Percentiles rank a stretch among this genome's conserved stretches.
Conservation (phyloP, 805 yeast species). For the Priceomyces melissophilus region DNA sequence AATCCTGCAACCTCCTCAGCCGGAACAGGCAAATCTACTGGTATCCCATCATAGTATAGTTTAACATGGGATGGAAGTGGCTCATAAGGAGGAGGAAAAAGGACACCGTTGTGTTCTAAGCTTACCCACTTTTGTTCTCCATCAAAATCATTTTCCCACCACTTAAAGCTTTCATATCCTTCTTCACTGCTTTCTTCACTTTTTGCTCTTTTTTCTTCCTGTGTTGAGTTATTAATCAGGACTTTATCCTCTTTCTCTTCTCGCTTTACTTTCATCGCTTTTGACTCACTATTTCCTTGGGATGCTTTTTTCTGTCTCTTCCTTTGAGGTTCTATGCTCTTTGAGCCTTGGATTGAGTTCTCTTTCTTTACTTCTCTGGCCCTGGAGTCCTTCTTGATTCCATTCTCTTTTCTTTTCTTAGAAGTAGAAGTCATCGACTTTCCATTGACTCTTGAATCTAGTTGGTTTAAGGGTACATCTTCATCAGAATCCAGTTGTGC, state of each 20-base stretch:
- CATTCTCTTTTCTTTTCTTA: not conserved
- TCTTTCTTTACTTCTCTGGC: not conserved
- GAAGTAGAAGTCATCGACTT: constrained; percentile 1
- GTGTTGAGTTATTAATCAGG: not conserved
- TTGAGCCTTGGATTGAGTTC: constrained; percentile 3
- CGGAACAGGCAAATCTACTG: constrained; percentile 67
- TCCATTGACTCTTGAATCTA: constrained; percentile 1
- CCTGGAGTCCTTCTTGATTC: constrained; percentile 3
- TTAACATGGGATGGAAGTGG: constrained; percentile 78
- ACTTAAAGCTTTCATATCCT: constrained; percentile 71
- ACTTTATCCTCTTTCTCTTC: constrained; percentile 3
- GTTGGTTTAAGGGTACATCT: constrained; percentile 9
- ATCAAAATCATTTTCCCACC: constrained; percentile 74
- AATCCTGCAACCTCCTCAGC: constrained; percentile 98
- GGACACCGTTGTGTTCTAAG: constrained; percentile 83
- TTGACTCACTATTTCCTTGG: constrained; percentile 3
- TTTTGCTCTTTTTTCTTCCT: constrained; percentile 11
- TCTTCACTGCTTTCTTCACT: constrained; percentile 26
- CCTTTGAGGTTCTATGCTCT: constrained; percentile 1
- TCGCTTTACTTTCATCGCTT: constrained; percentile 5
- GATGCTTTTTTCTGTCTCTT: constrained; percentile 4
- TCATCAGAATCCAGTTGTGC: constrained; percentile 10
- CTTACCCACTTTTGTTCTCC: constrained; percentile 84
- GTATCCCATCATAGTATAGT: constrained; percentile 69
- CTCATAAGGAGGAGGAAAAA: constrained; percentile 90